phyloP scores from a whole-genome alignment of 306 rosid genomes.

The Mucuna pruriens region DNA sequence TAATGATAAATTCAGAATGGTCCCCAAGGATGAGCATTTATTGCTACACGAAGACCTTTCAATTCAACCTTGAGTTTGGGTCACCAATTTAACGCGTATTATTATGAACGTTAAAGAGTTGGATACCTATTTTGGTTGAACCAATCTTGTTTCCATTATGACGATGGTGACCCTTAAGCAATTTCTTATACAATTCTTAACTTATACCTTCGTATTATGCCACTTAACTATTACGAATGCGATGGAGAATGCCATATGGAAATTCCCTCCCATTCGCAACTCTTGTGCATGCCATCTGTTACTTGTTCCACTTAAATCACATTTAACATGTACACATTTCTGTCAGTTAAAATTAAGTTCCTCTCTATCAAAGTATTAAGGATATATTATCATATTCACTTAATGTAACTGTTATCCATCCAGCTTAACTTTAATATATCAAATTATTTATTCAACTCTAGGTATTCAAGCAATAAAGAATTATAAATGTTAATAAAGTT shows the following conservation, averaged over 20 bases:
- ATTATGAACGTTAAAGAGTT: slow-evolving; percentile 1
- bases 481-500: too few species aligned
- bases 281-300: not conserved
- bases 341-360: not conserved
- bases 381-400: not conserved
- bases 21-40: slow-evolving; percentile 35
- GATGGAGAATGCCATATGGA: not conserved
- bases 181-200: not conserved
- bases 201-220: not conserved
- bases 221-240: not conserved
- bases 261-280: not conserved
- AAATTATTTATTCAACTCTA: too few species aligned
- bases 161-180: slow-evolving; percentile 23
- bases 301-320: not conserved
- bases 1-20: slow-evolving; percentile 32
- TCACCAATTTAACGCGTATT: slow-evolving; percentile 27
- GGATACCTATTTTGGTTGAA: slow-evolving; percentile 31
- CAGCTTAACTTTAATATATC: not conserved
- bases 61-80: slow-evolving; percentile 18
- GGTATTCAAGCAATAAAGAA: too few species aligned
- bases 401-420: not conserved
- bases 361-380: not conserved
- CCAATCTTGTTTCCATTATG: slow-evolving; percentile 29
- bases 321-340: not conserved
- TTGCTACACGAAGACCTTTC: slow-evolving; percentile 33